phyloP scores from a whole-genome alignment of 371 early-diverging fungal genomes.

The Zancudomyces culisetae region DNA sequence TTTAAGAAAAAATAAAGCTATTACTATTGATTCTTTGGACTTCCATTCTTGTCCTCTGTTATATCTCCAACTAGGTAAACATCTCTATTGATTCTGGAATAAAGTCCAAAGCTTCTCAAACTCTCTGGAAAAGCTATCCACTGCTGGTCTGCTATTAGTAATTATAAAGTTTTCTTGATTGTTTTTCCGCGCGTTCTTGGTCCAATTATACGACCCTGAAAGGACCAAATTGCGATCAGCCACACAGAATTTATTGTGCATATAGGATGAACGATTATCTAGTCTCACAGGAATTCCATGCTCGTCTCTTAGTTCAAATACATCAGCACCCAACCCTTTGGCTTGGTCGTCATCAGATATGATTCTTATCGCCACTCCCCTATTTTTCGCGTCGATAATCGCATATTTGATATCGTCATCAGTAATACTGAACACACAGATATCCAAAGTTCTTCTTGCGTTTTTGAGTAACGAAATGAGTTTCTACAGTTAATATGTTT shows the following conservation, averaged over 20 bases:
- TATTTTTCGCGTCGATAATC: constrained; percentile 32
- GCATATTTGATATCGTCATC: constrained; percentile 42
- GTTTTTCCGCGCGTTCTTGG: constrained; percentile 29
- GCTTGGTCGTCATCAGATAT: constrained; percentile 43
- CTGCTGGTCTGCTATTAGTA: constrained; percentile 31
- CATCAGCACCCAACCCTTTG: constrained; percentile 31
- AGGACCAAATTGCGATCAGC: constrained; percentile 26
- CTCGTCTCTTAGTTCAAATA: constrained; percentile 23
- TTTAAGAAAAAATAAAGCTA: too few relatives aligned
- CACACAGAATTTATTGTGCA: constrained; percentile 49
- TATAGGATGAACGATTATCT: constrained; percentile 25
- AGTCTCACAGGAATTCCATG: constrained; percentile 25
- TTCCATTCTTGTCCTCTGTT: too few relatives aligned
- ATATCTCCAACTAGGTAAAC: too few relatives aligned
- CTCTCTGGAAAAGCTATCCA: constrained; percentile 27
- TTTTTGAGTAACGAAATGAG: constrained; percentile 29
- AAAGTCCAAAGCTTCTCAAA: constrained; percentile 33
- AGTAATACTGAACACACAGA: constrained; percentile 43
- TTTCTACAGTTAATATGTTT: too few relatives aligned
- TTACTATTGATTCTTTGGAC: too few relatives aligned
- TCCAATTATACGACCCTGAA: constrained; percentile 21
- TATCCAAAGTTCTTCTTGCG: constrained; percentile 33
- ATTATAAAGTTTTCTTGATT: constrained; percentile 38
- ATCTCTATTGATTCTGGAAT: too few relatives aligned
- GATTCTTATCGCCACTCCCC: constrained; percentile 30